Evolutionary conservation across 2,329 filamentous ascomycete genomes (phyloP), one percentile per base, ranked within the genome.

Genomic region (Colletotrichum truncatum): DNA sequence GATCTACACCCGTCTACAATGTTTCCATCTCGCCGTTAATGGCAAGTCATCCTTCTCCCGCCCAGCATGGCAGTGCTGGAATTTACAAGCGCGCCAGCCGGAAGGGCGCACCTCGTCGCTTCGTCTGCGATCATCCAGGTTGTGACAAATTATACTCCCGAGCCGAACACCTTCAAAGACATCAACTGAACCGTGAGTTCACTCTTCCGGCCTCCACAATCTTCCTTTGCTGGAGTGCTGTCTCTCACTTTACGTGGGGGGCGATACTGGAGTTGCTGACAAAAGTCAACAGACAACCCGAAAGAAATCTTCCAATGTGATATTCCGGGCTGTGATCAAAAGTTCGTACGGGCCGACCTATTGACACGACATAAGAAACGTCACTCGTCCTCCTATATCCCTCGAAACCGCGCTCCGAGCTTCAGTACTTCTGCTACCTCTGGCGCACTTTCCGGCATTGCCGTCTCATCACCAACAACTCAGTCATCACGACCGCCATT

Each of bases 111-210:
- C 79, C 81, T 9, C 78, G 81, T 23, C 79, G 80, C 59, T 91
- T 90, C 70, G 78, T 81, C 63, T 95, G 92, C 77, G 86, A 88
- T 18, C 87, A 90, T 75, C 85, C 89, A 46, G 89, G 87, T 36
- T 96, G 92, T 76, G 90, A 90, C 69, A 94, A 94, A 83, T 85
- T 90, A 64, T 95, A 95, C 76, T 93, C 92, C 57, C 84, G 92
- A 66, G 91, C 91, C 8, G 92, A 95, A 76, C 92, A 95, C 78
- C 83, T 95, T 61, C 93, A 94, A 78, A 84, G 92, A 52, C 92
- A 95, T 78, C 91, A 94, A 79, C 76, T 95, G 73, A 95, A 95
- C 74, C 92, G 92, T 82, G 30, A 68, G 55, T 28, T 23, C 12
- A 21, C 26, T 18, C 36, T 39, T 46, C 34, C 18, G 10, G 10